Evolutionary conservation across 192 early-diverging fungal genomes (phyloP).

Genomic region (Chytriomyces sp.): DNA sequence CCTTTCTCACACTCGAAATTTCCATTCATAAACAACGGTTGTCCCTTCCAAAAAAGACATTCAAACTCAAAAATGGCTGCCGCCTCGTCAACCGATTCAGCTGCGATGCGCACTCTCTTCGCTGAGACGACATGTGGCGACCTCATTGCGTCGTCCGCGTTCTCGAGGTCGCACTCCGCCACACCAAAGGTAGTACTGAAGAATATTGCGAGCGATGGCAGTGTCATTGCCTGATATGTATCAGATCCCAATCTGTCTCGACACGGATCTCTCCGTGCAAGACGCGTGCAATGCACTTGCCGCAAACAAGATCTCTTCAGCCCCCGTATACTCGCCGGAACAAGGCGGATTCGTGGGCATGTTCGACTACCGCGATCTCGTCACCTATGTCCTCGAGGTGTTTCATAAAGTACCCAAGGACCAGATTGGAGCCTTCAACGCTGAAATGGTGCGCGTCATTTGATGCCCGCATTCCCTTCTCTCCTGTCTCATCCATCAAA

Average conservation of each 20-base stretch:
- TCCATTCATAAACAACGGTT: too few species aligned
- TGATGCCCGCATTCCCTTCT: neutral
- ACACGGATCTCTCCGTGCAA: constrained; percentile 45
- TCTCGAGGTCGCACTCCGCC: neutral
- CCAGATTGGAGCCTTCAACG: constrained; percentile 14
- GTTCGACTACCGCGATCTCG: constrained; percentile 59
- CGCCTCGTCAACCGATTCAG: too few species aligned
- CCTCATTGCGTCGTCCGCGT: neutral
- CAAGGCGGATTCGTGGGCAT: constrained; percentile 52
- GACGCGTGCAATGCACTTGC: constrained; percentile 56
- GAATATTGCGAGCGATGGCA: too few species aligned
- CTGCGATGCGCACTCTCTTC: constrained; percentile 4
- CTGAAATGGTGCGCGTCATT: constrained; percentile 34
- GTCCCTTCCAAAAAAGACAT: too few species aligned
- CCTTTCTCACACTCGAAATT: too few species aligned
- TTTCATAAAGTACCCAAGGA: constrained; percentile 49
- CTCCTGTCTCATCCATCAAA: neutral
- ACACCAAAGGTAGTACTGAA: too few species aligned
- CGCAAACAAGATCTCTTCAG: constrained; percentile 45
- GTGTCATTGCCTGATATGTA: too few species aligned
- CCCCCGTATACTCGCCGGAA: constrained; percentile 47
- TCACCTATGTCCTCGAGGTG: constrained; percentile 49
- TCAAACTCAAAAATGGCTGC: too few species aligned
- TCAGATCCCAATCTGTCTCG: constrained; percentile 49
- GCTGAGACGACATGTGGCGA: constrained; percentile 5